phyloP scores from a whole-genome alignment of 495 filamentous ascomycete species.

The Tuber calosporum region DNA sequence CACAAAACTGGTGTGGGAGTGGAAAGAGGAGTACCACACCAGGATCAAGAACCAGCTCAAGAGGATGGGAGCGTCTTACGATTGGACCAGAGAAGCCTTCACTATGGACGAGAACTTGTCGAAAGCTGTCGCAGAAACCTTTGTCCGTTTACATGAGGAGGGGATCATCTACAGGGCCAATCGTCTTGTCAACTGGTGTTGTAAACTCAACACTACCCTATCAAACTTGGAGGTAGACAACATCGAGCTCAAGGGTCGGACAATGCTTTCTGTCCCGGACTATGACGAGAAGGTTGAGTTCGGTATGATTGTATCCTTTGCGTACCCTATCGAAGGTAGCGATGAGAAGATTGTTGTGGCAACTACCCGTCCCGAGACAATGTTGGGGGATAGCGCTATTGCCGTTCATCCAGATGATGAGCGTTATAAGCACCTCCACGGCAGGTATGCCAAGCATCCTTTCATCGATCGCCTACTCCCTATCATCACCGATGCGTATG shows the following conservation, averaged over 20 bases:
- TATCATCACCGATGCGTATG: constrained; percentile 63
- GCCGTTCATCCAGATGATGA: constrained; percentile 66
- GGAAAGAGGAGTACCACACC: constrained; percentile 60
- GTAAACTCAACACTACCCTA: constrained; percentile 63
- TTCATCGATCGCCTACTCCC: constrained; percentile 60
- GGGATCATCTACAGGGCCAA: constrained; percentile 71
- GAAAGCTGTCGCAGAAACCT: constrained; percentile 63
- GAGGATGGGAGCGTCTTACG: constrained; percentile 59
- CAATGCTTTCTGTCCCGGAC: constrained; percentile 35
- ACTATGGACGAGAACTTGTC: constrained; percentile 67
- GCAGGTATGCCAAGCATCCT: constrained; percentile 64
- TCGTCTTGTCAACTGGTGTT: constrained; percentile 73
- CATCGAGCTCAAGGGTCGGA: constrained; percentile 53
- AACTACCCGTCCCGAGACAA: constrained; percentile 74
- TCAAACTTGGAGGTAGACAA: constrained; percentile 72
- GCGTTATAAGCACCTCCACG: constrained; percentile 60
- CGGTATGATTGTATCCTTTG: constrained; percentile 58
- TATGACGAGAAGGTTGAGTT: constrained; percentile 41
- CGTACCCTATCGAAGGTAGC: constrained; percentile 68
- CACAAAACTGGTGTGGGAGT: constrained; percentile 57
- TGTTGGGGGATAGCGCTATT: constrained; percentile 72
- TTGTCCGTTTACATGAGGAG: constrained; percentile 66
- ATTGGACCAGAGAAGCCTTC: constrained; percentile 60
- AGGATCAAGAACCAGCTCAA: constrained; percentile 41
- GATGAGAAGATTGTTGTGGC: constrained; percentile 63